Evolutionary conservation across 768 basidiomycete species (phyloP).

Genomic region (Amanita muscaria): DNA sequence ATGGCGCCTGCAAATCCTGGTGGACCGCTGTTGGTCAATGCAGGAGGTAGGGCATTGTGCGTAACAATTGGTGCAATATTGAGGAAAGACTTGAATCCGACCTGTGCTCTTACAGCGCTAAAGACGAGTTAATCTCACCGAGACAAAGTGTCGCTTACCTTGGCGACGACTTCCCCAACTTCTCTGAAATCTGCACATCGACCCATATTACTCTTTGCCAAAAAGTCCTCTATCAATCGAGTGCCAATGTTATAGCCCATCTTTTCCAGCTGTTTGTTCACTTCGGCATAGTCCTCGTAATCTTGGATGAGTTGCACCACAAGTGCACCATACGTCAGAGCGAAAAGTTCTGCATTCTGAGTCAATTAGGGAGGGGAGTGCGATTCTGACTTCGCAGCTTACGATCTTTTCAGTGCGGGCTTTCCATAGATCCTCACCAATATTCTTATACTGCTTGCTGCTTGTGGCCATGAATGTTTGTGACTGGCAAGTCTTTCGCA

Average conservation of each 20-base stretch:
- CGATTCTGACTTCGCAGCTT: constrained; percentile 20
- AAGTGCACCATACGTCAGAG: constrained; percentile 92
- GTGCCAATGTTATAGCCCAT: constrained; percentile 99
- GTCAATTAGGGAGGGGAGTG: constrained; percentile 15
- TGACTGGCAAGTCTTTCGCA: not conserved
- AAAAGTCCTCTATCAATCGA: constrained; percentile 92
- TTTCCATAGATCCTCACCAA: constrained; percentile 97
- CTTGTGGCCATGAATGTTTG: constrained; percentile 48
- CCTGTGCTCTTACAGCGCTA: constrained; percentile 40
- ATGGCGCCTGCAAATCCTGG: constrained; percentile 32
- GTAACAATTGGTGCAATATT: constrained; percentile 83
- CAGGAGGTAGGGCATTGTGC: constrained; percentile 49
- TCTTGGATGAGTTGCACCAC: constrained; percentile 99
- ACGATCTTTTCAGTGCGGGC: constrained; percentile 91
- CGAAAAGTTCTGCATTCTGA: constrained; percentile 96
- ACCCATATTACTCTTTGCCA: constrained; percentile 88
- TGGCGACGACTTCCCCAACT: constrained; percentile 90
- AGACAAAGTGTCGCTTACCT: constrained; percentile 41
- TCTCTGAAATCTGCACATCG: constrained; percentile 90
- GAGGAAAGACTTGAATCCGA: constrained; percentile 96
- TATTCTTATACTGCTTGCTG: constrained; percentile 77
- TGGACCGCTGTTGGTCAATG: constrained; percentile 34
- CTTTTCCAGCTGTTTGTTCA: constrained; percentile 95
- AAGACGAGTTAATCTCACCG: not conserved
- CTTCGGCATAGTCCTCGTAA: constrained; percentile 94